A percentile compares a stretch with the other conserved stretches of the same genome.
Evolutionary conservation across 371 early-diverging fungal genomes (phyloP).

Genomic region (Mortierella sp.): DNA sequence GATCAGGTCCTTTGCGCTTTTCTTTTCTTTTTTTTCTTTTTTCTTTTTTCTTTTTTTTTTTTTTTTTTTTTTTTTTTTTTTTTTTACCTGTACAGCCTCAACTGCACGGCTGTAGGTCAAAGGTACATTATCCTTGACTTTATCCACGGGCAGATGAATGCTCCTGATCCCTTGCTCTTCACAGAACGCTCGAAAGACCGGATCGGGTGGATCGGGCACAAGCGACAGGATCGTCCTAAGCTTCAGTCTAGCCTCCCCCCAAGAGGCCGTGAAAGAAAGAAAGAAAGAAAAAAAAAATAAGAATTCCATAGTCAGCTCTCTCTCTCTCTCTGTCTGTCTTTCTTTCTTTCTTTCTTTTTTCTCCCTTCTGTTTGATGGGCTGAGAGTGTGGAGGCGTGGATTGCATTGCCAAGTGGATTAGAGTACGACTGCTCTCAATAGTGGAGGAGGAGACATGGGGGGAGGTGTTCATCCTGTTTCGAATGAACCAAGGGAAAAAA

Average conservation of each 20-base stretch:
- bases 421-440: too few relatives aligned
- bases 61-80: neutral
- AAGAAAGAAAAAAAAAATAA: neutral
- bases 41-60: neutral
- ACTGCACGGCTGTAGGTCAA: slow-evolving; percentile 81
- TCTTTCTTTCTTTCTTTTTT: too few relatives aligned
- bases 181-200: slow-evolving; percentile 74
- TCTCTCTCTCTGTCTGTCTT: too few relatives aligned
- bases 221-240: slow-evolving; percentile 88
- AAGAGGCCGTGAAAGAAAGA: too few relatives aligned
- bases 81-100: slow-evolving; percentile 73
- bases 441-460: neutral
- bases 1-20: neutral
- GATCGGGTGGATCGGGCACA: slow-evolving; percentile 79
- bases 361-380: too few relatives aligned
- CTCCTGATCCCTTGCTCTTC: slow-evolving; percentile 69
- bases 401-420: too few relatives aligned
- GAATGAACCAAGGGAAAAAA: neutral
- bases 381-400: too few relatives aligned
- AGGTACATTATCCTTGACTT: slow-evolving; percentile 91
- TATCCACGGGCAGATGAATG: slow-evolving; percentile 81
- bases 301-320: neutral
- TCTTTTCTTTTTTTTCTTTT: neutral
- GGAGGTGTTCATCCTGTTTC: neutral
- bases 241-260: slow-evolving; percentile 73